These are phyloP conservation scores for Zanthoxylum bungeanum DNA, from an alignment of 345 rosid genomes.

Conservation along the genomic window DNA sequence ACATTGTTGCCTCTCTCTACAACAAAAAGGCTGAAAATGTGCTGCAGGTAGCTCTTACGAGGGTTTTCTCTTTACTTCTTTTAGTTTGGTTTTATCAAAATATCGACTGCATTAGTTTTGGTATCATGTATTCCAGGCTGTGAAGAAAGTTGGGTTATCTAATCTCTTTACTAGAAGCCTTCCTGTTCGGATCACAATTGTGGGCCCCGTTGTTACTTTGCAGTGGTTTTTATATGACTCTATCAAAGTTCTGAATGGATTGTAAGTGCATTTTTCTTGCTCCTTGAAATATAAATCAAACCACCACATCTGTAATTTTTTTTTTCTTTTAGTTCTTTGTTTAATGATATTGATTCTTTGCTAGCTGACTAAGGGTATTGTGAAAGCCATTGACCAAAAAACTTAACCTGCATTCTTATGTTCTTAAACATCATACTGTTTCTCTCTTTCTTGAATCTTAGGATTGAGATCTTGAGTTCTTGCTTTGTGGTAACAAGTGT, in stretches of 20 bases:
- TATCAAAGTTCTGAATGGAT: slow-evolving; percentile 52
- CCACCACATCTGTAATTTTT: not conserved
- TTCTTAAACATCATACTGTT: not conserved
- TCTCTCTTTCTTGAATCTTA: not conserved
- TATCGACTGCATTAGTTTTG: not conserved
- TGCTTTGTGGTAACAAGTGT: not conserved
- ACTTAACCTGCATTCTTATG: not conserved
- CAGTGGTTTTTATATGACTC: slow-evolving; percentile 66
- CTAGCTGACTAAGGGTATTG: too few relatives aligned
- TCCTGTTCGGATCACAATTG: slow-evolving; percentile 54
- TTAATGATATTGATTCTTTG: not conserved
- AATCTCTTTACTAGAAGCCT: slow-evolving; percentile 64
- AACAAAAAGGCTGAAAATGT: slow-evolving; percentile 50
- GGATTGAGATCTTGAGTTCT: not conserved
- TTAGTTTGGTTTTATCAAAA: not conserved
- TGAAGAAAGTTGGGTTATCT: slow-evolving; percentile 47
- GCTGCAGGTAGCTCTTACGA: slow-evolving; percentile 35
- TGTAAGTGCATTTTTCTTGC: slow-evolving; percentile 43
- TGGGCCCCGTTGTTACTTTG: slow-evolving; percentile 57
- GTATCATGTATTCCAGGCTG: slow-evolving; percentile 39
- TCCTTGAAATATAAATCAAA: not conserved
- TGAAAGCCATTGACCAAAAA: not conserved
- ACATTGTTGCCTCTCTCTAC: slow-evolving; percentile 48
- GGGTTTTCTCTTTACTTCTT: not conserved
- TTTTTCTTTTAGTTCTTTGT: not conserved